These are phyloP conservation scores for Pistacia vera DNA, from an alignment of 345 rosid genomes.

Conservation along the genomic window DNA sequence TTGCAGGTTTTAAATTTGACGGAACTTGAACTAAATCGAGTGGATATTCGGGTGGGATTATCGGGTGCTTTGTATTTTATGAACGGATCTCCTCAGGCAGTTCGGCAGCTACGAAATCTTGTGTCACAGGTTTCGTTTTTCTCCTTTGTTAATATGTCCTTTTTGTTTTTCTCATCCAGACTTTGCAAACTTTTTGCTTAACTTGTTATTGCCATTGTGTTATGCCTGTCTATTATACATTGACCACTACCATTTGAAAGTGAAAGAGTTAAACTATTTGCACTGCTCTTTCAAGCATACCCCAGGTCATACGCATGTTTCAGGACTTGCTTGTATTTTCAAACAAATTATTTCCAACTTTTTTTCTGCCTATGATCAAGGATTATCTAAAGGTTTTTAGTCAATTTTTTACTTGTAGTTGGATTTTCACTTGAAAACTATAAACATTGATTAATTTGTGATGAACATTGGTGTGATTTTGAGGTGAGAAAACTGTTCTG, in stretches of 20 bases:
- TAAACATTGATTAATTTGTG: no score
- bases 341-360: background rate
- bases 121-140: constrained; percentile 85
- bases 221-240: background rate
- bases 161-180: constrained; percentile 2
- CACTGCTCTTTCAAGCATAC: background rate
- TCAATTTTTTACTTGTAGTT: no score
- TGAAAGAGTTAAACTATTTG: background rate
- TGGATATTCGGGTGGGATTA: constrained; percentile 93
- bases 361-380: background rate
- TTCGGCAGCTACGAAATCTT: constrained; percentile 86
- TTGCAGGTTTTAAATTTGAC: constrained; percentile 90
- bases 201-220: background rate
- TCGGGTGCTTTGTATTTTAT: constrained; percentile 89
- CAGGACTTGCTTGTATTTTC: background rate
- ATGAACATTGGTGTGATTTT: no score
- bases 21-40: constrained; percentile 87
- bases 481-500: no score
- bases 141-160: constrained; percentile 5
- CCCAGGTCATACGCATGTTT: background rate
- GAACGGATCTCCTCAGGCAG: constrained; percentile 99
- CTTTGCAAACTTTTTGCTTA: background rate
- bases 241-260: background rate
- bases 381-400: no score
- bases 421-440: no score